Evolutionary conservation across 192 early-diverging fungal species (phyloP).

Genomic region (Allomyces macrogynus): DNA sequence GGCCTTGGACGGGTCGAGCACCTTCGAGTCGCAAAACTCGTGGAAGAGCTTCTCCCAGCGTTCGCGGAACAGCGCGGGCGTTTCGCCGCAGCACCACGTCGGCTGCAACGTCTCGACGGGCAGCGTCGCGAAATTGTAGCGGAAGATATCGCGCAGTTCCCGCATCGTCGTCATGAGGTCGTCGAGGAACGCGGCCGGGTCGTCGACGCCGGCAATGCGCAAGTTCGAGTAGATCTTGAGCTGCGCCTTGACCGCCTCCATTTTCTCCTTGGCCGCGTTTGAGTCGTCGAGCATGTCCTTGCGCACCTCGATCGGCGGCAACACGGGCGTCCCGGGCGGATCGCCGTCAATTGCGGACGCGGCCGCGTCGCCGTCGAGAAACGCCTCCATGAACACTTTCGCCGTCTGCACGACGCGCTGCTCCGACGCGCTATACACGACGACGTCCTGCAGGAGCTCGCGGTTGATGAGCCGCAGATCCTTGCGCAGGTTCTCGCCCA

Average conservation of each 20-base stretch:
- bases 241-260: conserved; percentile 62
- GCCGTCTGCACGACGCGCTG: conserved; percentile 70
- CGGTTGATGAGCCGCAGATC: conserved; percentile 77
- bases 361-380: conserved; percentile 13
- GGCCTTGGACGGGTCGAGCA: conserved; percentile 64
- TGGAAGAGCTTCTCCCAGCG: conserved; percentile 91
- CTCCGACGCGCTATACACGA: conserved; percentile 69
- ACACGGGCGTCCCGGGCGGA: not conserved
- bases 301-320: conserved; percentile 32
- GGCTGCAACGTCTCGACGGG: conserved; percentile 40
- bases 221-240: conserved; percentile 47
- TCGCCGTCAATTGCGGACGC: conserved; percentile 6
- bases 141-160: conserved; percentile 49
- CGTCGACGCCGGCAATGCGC: not conserved
- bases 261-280: conserved; percentile 84
- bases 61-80: conserved; percentile 65
- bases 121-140: conserved; percentile 43
- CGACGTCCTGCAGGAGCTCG: conserved; percentile 66
- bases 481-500: conserved; percentile 79
- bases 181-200: not conserved
- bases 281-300: conserved; percentile 89
- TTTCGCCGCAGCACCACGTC: conserved; percentile 82
- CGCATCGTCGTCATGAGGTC: conserved; percentile 50
- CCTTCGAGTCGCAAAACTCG: conserved; percentile 48
- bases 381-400: conserved; percentile 26